Conservation (phyloP, 208 protist species). For the Angomonas deanei region DNA sequence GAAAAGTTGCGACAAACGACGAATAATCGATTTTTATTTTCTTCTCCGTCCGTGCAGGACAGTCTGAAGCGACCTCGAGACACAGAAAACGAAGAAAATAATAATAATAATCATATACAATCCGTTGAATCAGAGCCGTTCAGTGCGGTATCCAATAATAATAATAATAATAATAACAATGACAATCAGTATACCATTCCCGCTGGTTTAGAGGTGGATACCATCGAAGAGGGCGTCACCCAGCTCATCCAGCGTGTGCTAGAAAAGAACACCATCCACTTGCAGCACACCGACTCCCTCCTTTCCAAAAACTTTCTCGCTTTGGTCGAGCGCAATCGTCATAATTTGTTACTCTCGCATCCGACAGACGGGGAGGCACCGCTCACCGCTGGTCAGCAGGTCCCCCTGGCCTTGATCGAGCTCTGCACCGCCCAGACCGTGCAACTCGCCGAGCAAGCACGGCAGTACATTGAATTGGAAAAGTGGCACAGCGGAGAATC, state of each 20-base stretch:
- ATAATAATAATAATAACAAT: not conserved
- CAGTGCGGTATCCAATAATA: not conserved
- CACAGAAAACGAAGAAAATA: no score
- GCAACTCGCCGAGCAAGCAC: constrained; percentile 20
- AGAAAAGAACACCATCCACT: constrained; percentile 5
- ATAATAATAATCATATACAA: no score
- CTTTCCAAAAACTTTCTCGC: not conserved
- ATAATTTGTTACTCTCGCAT: not conserved
- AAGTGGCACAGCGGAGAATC: constrained; percentile 5
- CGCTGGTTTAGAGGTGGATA: constrained; percentile 10
- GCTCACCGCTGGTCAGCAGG: not conserved
- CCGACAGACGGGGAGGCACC: not conserved
- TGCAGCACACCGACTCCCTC: not conserved
- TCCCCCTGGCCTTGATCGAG: constrained; percentile 31
- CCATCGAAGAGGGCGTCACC: constrained; percentile 10
- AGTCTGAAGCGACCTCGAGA: no score
- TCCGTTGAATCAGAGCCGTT: no score
- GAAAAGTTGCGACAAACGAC: no score
- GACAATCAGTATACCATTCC: not conserved
- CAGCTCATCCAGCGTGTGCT: constrained; percentile 14
- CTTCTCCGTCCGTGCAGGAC: no score
- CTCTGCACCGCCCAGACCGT: constrained; percentile 33
- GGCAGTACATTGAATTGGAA: constrained; percentile 8
- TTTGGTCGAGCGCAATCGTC: not conserved
- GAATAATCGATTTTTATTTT: no score